Percentiles rank a stretch among this genome's conserved stretches.
Evolutionary conservation across 768 basidiomycete genomes (phyloP).

Genomic region (Russula dissimulans): DNA sequence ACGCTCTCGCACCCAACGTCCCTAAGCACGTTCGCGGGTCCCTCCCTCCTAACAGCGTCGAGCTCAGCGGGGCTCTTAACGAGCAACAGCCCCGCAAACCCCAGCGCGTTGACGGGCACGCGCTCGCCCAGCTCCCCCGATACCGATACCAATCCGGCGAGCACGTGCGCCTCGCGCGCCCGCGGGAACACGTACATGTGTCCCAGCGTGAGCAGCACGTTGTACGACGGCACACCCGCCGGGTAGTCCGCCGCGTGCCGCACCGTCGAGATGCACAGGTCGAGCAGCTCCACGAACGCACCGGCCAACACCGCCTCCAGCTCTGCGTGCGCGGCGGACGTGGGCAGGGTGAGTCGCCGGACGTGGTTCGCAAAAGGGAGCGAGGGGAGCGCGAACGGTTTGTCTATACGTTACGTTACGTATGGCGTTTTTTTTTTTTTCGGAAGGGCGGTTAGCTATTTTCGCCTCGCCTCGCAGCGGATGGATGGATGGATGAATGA

Average conservation of each 20-base stretch:
- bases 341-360: slow-evolving; percentile 38
- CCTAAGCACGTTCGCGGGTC: slow-evolving; percentile 51
- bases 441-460: too few species aligned
- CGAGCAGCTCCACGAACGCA: slow-evolving; percentile 65
- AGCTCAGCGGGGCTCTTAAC: slow-evolving; percentile 77
- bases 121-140: slow-evolving; percentile 35
- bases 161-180: slow-evolving; percentile 45
- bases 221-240: slow-evolving; percentile 65
- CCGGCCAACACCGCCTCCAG: slow-evolving; percentile 45
- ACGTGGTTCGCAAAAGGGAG: slow-evolving; percentile 81
- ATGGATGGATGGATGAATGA: not conserved
- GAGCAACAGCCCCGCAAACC: slow-evolving; percentile 83
- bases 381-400: slow-evolving; percentile 56
- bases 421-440: not conserved
- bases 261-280: slow-evolving; percentile 65
- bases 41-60: slow-evolving; percentile 54
- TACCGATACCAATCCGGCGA: slow-evolving; percentile 23
- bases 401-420: slow-evolving; percentile 34
- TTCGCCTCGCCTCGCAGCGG: not conserved
- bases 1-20: slow-evolving; percentile 58
- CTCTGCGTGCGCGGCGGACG: slow-evolving; percentile 28
- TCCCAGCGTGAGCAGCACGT: slow-evolving; percentile 69
- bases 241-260: slow-evolving; percentile 59
- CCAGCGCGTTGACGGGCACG: slow-evolving; percentile 77
- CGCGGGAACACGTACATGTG: slow-evolving; percentile 87